phyloP scores from a whole-genome alignment of 2,329 filamentous ascomycete genomes.

The Pyrenophora graminea region DNA sequence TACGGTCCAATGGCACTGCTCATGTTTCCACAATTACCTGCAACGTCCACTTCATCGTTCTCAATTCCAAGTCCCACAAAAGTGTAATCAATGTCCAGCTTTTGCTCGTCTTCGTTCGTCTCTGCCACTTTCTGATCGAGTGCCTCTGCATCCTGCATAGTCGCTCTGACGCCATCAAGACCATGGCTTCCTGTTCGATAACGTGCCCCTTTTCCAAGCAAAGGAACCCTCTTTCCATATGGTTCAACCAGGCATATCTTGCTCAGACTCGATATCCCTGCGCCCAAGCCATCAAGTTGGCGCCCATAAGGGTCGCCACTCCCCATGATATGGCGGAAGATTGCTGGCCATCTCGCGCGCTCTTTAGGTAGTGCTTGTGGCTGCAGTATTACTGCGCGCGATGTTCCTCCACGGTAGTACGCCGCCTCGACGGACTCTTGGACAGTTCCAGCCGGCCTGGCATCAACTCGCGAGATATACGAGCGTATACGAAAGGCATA shows the following conservation, averaged over 20 bases:
- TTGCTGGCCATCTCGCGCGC: conserved; percentile 53
- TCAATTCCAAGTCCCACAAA: conserved; percentile 71
- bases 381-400: conserved; percentile 66
- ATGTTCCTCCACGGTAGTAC: conserved; percentile 72
- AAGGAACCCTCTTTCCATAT: conserved; percentile 8
- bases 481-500: conserved; percentile 21
- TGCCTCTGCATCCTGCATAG: conserved; percentile 4
- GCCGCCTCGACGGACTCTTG: conserved; percentile 49
- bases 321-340: conserved; percentile 64
- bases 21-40: conserved; percentile 79
- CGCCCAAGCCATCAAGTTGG: conserved; percentile 74
- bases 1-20: conserved; percentile 70
- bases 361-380: conserved; percentile 56
- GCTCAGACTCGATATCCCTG: conserved; percentile 69
- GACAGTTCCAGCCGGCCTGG: conserved; percentile 6
- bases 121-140: conserved; percentile 2
- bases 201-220: conserved; percentile 1
- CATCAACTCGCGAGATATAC: conserved; percentile 13
- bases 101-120: conserved; percentile 2
- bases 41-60: conserved; percentile 64
- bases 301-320: conserved; percentile 69
- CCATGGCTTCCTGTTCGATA: conserved; percentile 16
- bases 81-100: conserved; percentile 67
- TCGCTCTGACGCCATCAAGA: conserved; percentile 16
- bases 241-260: conserved; percentile 70